Conservation (phyloP, 768 basidiomycete genomes). For the Lactarius indigo region DNA sequence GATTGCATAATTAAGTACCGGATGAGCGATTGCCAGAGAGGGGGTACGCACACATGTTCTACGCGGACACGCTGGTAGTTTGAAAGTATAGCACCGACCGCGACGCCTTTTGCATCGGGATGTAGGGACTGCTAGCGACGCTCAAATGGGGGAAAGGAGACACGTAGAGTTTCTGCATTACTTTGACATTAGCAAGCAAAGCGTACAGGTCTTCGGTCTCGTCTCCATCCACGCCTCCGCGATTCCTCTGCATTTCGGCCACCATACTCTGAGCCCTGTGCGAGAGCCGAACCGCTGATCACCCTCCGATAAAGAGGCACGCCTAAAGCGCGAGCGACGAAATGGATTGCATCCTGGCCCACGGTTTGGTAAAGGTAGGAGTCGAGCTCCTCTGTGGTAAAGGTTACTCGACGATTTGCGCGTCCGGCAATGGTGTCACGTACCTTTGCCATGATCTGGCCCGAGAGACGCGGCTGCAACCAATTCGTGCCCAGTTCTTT, state of each 20-base stretch:
- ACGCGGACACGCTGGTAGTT: conserved; percentile 96
- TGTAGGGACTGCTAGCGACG: conserved; percentile 51
- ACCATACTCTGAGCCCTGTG: conserved; percentile 86
- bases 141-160: conserved; percentile 1
- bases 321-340: conserved; percentile 79
- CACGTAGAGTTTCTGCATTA: conserved; percentile 31
- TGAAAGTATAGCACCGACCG: conserved; percentile 95
- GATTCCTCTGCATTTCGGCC: conserved; percentile 44
- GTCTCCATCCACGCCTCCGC: conserved; percentile 66
- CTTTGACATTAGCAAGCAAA: conserved; percentile 74
- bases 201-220: conserved; percentile 93
- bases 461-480: conserved; percentile 86
- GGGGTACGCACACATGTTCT: conserved; percentile 84
- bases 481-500: conserved; percentile 80
- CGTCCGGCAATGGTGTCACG: conserved; percentile 28
- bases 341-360: conserved; percentile 87
- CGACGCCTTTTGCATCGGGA: conserved; percentile 81
- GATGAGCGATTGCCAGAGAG: neutral
- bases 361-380: conserved; percentile 99
- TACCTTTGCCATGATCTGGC: conserved; percentile 84
- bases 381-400: conserved; percentile 87
- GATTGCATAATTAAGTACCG: neutral
- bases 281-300: conserved; percentile 77
- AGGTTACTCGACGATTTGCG: conserved; percentile 19
- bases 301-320: conserved; percentile 81